phyloP scores from a whole-genome alignment of 257 asterid species.

The Jasminum sambac region DNA sequence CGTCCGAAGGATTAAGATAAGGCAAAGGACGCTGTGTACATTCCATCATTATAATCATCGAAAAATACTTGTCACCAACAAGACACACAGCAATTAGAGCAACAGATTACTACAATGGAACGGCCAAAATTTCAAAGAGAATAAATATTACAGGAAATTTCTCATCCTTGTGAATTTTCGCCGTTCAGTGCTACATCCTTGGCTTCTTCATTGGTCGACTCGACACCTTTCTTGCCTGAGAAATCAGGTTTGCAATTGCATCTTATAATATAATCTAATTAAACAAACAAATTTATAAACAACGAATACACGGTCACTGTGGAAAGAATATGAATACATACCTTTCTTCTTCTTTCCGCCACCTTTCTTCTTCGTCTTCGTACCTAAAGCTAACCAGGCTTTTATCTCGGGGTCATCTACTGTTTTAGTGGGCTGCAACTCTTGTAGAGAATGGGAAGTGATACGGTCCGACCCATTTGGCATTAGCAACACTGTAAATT shows the following conservation, averaged over 20 bases:
- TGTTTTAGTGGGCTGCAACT: slow-evolving; percentile 65
- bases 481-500: slow-evolving; percentile 88
- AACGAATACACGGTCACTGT: no score
- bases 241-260: not conserved
- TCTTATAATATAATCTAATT: not conserved
- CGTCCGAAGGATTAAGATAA: not conserved
- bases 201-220: not conserved
- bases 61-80: not conserved
- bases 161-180: not conserved
- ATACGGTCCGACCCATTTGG: slow-evolving; percentile 91
- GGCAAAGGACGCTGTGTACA: not conserved
- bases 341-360: slow-evolving; percentile 6
- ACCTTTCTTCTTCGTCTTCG: not conserved
- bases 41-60: not conserved
- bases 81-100: not conserved
- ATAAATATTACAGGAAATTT: not conserved
- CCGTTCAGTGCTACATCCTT: not conserved
- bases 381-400: slow-evolving; percentile 62
- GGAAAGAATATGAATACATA: not conserved
- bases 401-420: slow-evolving; percentile 83
- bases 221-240: not conserved
- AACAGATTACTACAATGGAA: not conserved
- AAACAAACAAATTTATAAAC: no score
- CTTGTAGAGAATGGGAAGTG: slow-evolving; percentile 86
- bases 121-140: not conserved